Percentiles rank a stretch among this genome's conserved stretches.
Evolutionary conservation across 208 protist species (phyloP).

Genomic region (Balamuthia mandrillaris): DNA sequence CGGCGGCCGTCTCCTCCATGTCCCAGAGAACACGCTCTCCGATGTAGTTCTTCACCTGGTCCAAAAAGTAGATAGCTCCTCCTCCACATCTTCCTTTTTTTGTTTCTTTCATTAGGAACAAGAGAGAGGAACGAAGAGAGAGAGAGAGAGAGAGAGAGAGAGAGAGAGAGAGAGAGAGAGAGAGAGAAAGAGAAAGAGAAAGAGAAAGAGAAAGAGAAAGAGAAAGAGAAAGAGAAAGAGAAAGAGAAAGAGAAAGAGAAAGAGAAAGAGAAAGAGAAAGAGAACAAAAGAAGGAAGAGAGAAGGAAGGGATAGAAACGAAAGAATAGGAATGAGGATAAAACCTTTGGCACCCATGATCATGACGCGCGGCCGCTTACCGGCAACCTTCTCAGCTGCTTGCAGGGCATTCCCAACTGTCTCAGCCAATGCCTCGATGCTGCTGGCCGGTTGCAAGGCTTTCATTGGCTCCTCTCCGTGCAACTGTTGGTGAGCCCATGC

Average conservation of each 20-base stretch:
- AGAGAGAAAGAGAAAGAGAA: no score
- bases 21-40: constrained; percentile 65
- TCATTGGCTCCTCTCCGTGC: neutral
- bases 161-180: no score
- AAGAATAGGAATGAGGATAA: neutral
- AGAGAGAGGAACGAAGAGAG: no score
- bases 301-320: neutral
- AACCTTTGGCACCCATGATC: neutral
- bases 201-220: no score
- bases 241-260: no score
- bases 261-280: no score
- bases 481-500: constrained; percentile 46
- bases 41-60: constrained; percentile 37
- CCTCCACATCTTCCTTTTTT: constrained; percentile 55
- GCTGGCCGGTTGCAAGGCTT: neutral
- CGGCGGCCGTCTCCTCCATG: constrained; percentile 64
- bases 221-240: no score
- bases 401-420: neutral
- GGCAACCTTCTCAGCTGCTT: neutral
- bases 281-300: no score
- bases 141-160: no score
- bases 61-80: constrained; percentile 38
- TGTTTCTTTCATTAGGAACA: no score
- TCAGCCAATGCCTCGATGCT: neutral
- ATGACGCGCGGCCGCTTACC: neutral